Evolutionary conservation across 257 asterid species (phyloP).

Genomic region (Solanum lignicaule): DNA sequence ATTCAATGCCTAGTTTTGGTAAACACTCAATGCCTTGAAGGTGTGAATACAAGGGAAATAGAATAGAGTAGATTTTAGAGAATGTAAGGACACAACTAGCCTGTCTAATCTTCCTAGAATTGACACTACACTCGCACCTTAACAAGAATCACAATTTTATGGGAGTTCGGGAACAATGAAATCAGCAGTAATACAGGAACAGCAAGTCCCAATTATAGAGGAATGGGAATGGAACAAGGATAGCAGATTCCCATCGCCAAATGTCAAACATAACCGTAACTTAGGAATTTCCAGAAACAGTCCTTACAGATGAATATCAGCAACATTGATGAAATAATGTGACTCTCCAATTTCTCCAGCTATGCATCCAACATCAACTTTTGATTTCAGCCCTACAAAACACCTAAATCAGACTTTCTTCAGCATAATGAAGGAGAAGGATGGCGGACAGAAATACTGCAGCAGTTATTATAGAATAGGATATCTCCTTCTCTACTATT

Average conservation of each 20-base stretch:
- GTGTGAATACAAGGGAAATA: neutral
- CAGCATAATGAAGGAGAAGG: conserved; percentile 4
- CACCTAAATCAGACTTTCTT: conserved; percentile 6
- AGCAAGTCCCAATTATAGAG: neutral
- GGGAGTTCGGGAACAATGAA: neutral
- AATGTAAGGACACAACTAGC: neutral
- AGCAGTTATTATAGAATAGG: neutral
- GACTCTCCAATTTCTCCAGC: conserved; percentile 47
- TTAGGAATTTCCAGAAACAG: neutral
- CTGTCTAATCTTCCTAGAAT: neutral
- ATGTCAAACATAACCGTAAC: neutral
- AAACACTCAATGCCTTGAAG: neutral
- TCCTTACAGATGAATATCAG: conserved; percentile 82
- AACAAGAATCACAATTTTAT: neutral
- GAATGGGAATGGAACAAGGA: neutral
- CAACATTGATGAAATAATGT: conserved; percentile 81
- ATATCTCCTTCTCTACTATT: neutral
- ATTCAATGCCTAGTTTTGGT: neutral
- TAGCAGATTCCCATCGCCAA: neutral
- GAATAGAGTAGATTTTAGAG: neutral
- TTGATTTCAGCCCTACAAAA: conserved; percentile 60
- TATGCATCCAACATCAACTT: conserved; percentile 63
- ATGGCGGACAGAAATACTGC: neutral
- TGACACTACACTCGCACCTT: neutral
- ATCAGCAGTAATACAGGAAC: neutral